A percentile compares a stretch with the other conserved stretches of the same genome.
Evolutionary conservation across 1,284 basidiomycete genomes (phyloP).

Genomic region (Boletus hoseneyae): DNA sequence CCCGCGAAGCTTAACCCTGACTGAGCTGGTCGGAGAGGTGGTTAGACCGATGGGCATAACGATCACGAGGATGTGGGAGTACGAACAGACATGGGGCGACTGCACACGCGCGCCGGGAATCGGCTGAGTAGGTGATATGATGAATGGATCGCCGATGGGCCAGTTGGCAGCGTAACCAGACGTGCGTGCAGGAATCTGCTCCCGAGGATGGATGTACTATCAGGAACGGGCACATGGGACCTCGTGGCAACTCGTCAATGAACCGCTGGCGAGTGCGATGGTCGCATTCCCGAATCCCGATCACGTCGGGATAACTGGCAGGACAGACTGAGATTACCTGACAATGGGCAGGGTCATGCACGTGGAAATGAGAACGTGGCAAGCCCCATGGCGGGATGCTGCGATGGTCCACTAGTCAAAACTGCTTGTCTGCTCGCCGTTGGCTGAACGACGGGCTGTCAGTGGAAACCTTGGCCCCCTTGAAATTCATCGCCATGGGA

Average conservation of each 20-base stretch:
- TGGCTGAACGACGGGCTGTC: slow-evolving; percentile 16
- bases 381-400: too few species aligned
- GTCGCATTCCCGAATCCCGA: slow-evolving; percentile 25
- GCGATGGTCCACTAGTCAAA: not conserved
- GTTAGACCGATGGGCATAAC: not conserved
- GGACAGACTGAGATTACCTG: too few species aligned
- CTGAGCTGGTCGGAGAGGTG: not conserved
- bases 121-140: not conserved
- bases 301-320: slow-evolving; percentile 14
- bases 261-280: slow-evolving; percentile 21
- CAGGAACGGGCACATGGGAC: slow-evolving; percentile 17
- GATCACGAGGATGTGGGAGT: too few species aligned
- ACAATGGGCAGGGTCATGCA: slow-evolving; percentile 14
- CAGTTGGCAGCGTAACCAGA: not conserved
- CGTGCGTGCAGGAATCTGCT: not conserved
- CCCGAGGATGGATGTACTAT: slow-evolving; percentile 11
- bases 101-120: too few species aligned
- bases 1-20: slow-evolving; percentile 29
- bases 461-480: slow-evolving; percentile 5
- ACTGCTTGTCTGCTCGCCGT: not conserved
- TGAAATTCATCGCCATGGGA: slow-evolving; percentile 27
- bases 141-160: slow-evolving; percentile 12
- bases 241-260: slow-evolving; percentile 24
- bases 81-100: too few species aligned
- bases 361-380: slow-evolving; percentile 5